Conservation (phyloP, 2,329 filamentous ascomycete genomes). For the Penicillium sp. region DNA sequence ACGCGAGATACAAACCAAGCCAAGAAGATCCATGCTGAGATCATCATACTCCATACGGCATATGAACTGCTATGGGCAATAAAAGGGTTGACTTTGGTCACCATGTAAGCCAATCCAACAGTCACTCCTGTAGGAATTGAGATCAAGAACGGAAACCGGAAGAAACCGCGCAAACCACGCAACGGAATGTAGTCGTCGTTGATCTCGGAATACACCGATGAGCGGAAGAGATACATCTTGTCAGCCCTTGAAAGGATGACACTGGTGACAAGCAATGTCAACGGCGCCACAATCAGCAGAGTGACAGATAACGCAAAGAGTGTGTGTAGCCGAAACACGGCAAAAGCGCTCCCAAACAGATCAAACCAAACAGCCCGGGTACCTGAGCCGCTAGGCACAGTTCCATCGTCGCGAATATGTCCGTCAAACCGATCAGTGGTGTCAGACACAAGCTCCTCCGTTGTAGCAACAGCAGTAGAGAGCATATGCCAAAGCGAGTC, state of each 20-base stretch:
- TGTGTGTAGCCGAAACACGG: constrained; percentile 73
- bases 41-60: constrained; percentile 82
- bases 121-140: constrained; percentile 65
- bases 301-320: constrained; percentile 87
- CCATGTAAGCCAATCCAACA: constrained; percentile 68
- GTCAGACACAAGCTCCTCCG: constrained; percentile 67
- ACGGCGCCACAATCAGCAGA: constrained; percentile 73
- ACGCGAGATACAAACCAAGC: constrained; percentile 81
- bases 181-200: constrained; percentile 61
- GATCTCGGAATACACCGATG: constrained; percentile 59
- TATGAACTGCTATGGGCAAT: constrained; percentile 90
- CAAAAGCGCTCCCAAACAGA: constrained; percentile 75
- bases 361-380: constrained; percentile 89
- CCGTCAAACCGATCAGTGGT: constrained; percentile 65
- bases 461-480: constrained; percentile 73
- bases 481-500: constrained; percentile 91
- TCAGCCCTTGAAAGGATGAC: constrained; percentile 67
- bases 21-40: constrained; percentile 73
- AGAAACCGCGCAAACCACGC: constrained; percentile 76
- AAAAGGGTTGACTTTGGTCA: constrained; percentile 81
- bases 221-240: constrained; percentile 85
- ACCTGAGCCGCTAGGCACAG: constrained; percentile 64
- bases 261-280: constrained; percentile 67
- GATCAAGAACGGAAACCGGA: constrained; percentile 77
- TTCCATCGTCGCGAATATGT: constrained; percentile 54